Evolutionary conservation across 208 protist genomes (phyloP).

Genomic region (Entamoeba invadens): DNA sequence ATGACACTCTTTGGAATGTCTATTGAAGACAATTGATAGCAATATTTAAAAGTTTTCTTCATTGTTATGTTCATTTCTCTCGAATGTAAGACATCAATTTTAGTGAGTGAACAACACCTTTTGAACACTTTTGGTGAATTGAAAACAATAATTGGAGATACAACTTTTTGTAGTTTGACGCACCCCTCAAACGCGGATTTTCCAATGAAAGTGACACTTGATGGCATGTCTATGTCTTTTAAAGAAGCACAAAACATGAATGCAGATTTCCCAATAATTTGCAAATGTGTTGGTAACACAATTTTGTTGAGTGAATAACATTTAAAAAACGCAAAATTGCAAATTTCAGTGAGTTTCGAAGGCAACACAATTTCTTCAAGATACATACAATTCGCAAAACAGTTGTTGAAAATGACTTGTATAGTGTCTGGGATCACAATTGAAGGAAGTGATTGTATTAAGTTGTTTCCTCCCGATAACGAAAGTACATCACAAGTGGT

Average conservation of each 20-base stretch:
- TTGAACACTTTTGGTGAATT: no score
- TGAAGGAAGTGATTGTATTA: no score
- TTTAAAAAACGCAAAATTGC: background rate
- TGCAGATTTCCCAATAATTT: background rate
- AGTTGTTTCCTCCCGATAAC: no score
- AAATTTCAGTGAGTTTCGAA: background rate
- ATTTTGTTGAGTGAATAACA: background rate
- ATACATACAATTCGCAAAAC: background rate
- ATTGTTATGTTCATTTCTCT: no score
- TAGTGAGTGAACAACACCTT: no score
- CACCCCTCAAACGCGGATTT: no score
- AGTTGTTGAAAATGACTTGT: no score
- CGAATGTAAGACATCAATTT: no score
- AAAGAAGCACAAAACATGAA: background rate
- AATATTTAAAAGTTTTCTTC: background rate
- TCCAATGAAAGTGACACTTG: background rate
- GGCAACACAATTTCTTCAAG: background rate
- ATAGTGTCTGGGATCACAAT: no score
- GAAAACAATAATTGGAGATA: no score
- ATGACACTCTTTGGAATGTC: background rate
- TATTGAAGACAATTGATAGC: background rate
- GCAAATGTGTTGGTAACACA: background rate
- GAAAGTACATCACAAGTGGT: no score
- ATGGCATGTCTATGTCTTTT: background rate
- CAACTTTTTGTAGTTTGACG: no score